phyloP scores from a whole-genome alignment of 208 protist genomes.

The Spongospora subterranea region DNA sequence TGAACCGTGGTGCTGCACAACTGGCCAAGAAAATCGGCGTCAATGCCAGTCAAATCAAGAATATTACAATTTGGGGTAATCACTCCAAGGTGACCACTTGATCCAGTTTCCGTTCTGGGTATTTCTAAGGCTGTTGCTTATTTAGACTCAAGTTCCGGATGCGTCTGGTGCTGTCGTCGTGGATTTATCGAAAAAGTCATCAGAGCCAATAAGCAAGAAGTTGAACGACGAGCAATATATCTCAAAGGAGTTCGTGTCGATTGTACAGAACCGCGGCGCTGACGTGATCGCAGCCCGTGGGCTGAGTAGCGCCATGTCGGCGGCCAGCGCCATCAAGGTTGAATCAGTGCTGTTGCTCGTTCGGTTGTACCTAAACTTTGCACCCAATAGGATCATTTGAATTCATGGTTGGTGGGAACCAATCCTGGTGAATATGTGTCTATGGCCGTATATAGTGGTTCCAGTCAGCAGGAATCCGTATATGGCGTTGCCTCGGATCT shows the following conservation, averaged over 20 bases:
- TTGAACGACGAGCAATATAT: neutral
- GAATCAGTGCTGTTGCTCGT: neutral
- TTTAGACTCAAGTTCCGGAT: conserved; percentile 17
- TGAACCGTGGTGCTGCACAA: conserved; percentile 18
- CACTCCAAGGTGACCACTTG: conserved; percentile 22
- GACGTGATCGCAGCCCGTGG: conserved; percentile 57
- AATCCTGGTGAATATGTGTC: conserved; percentile 3
- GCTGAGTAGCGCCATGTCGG: conserved; percentile 44
- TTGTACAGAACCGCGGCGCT: conserved; percentile 57
- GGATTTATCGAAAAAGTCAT: neutral
- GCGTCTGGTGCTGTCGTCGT: neutral
- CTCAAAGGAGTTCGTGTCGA: conserved; percentile 58
- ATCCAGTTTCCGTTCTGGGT: neutral
- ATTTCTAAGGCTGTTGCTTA: neutral
- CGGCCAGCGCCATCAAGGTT: conserved; percentile 56
- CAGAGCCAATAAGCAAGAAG: neutral
- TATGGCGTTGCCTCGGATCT: neutral
- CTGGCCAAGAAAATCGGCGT: neutral
- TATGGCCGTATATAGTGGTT: conserved; percentile 8
- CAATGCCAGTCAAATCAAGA: neutral
- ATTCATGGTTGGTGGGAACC: conserved; percentile 30
- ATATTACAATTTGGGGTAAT: conserved; percentile 15
- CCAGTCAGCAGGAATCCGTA: neutral
- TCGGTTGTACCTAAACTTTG: neutral
- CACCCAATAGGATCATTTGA: neutral